phyloP scores from a whole-genome alignment of 2,329 filamentous ascomycete species.

The Colletotrichum sp. region DNA sequence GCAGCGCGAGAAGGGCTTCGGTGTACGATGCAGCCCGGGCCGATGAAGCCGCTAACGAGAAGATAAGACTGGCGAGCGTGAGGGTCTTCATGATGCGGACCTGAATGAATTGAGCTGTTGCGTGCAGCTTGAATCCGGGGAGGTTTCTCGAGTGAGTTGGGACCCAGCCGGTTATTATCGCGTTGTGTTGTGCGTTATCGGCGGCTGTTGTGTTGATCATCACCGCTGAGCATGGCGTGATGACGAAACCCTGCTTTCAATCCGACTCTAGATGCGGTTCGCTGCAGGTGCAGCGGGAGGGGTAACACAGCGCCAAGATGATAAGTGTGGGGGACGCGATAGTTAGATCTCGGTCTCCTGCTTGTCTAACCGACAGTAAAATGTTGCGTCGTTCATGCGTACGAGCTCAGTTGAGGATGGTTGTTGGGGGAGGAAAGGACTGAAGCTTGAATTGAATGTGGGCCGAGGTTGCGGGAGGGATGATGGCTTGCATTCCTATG shows the following conservation, averaged over 20 bases:
- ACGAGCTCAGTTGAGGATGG: not conserved
- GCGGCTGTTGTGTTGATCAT: not conserved
- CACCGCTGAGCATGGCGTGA: not conserved
- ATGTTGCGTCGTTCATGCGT: not conserved
- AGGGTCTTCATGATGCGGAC: not conserved
- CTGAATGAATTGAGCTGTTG: not conserved
- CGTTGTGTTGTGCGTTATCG: not conserved
- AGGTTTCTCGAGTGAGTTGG: not conserved
- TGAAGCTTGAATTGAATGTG: not conserved
- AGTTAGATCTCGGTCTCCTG: not conserved
- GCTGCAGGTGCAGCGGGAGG: not conserved
- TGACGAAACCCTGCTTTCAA: not conserved
- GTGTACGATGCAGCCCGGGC: conserved; percentile 42
- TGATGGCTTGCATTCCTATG: not conserved
- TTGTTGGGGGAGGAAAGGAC: not conserved
- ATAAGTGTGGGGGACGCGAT: not conserved
- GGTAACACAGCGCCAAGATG: conserved; percentile 1
- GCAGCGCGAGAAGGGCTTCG: conserved; percentile 69
- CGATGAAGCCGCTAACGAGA: not conserved
- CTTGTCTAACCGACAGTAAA: not conserved
- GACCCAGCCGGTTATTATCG: not conserved
- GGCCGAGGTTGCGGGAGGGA: not conserved
- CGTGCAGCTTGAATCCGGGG: fast-evolving
- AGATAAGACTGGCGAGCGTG: not conserved
- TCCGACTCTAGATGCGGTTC: not conserved